phyloP scores from a whole-genome alignment of 176 grass and related monocot species.

The Coix lacrymajobi region DNA sequence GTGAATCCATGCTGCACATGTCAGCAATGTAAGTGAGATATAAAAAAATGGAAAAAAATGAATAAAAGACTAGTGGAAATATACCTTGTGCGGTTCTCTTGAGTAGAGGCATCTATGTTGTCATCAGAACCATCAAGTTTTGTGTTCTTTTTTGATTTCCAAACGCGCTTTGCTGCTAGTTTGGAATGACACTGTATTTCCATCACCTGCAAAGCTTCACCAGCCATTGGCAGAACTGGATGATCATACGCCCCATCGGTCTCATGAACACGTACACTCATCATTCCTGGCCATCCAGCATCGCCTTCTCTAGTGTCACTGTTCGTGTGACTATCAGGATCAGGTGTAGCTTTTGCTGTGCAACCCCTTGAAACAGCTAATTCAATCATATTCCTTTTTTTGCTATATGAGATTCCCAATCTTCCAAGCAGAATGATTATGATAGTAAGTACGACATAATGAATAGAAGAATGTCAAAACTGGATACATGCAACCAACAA shows the following conservation, averaged over 20 bases:
- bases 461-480: background rate
- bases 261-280: conserved; percentile 94
- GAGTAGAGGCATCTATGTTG: conserved; percentile 71
- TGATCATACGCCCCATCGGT: conserved; percentile 82
- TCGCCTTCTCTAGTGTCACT: conserved; percentile 68
- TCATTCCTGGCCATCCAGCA: conserved; percentile 96
- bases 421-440: conserved; percentile 40
- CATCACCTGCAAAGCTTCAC: conserved; percentile 83
- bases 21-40: conserved; percentile 13
- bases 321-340: conserved; percentile 44
- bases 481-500: conserved; percentile 6
- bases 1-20: conserved; percentile 73
- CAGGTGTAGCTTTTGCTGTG: conserved; percentile 48
- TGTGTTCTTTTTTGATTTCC: conserved; percentile 80
- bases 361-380: conserved; percentile 73
- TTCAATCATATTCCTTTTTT: conserved; percentile 90
- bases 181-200: conserved; percentile 95
- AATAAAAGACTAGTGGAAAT: conserved; percentile 3
- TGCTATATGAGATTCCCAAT: conserved; percentile 90
- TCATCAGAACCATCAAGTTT: conserved; percentile 94
- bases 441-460: conserved; percentile 7
- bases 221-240: conserved; percentile 85
- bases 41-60: background rate
- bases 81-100: conserved; percentile 79
- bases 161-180: conserved; percentile 76